Conservation (phyloP, 2,329 filamentous ascomycete genomes). For the Colletotrichum higginsianum region DNA sequence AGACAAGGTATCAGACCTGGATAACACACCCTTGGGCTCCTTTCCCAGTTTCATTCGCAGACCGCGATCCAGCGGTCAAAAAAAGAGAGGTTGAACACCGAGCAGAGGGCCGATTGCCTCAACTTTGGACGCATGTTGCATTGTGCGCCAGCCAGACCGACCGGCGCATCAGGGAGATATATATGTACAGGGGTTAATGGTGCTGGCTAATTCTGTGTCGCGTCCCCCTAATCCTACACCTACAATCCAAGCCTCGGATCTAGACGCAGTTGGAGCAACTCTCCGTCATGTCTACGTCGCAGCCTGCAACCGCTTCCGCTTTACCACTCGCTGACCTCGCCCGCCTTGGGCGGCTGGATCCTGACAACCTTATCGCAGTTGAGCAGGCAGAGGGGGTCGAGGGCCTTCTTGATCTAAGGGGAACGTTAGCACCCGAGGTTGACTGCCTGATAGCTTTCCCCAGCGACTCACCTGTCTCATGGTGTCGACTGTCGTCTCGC, state of each 20-base stretch:
- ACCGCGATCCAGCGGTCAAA: neutral
- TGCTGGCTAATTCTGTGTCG: neutral
- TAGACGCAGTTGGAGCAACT: neutral
- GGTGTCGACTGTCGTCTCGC: constrained; percentile 80
- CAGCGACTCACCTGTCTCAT: constrained; percentile 79
- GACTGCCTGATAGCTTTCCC: neutral
- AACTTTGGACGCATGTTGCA: neutral
- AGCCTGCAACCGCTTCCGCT: constrained; percentile 22
- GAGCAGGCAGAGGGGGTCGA: constrained; percentile 80
- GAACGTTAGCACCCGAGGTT: constrained; percentile 5
- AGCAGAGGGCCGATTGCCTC: neutral
- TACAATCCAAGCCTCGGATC: neutral
- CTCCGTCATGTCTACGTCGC: neutral
- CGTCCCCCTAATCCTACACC: constrained; percentile 24
- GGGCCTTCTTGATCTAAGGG: constrained; percentile 80
- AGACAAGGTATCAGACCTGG: neutral
- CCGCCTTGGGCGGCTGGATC: constrained; percentile 68
- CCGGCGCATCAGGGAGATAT: constrained; percentile 18
- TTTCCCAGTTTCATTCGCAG: neutral
- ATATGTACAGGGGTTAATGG: constrained; percentile 24
- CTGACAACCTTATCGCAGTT: constrained; percentile 80
- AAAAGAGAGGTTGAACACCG: neutral
- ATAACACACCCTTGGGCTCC: neutral
- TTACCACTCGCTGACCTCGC: constrained; percentile 63
- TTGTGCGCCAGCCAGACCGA: constrained; percentile 16